Evolutionary conservation across 2,329 filamentous ascomycete genomes (phyloP).

Genomic region (Cordyceps tenuipes): DNA sequence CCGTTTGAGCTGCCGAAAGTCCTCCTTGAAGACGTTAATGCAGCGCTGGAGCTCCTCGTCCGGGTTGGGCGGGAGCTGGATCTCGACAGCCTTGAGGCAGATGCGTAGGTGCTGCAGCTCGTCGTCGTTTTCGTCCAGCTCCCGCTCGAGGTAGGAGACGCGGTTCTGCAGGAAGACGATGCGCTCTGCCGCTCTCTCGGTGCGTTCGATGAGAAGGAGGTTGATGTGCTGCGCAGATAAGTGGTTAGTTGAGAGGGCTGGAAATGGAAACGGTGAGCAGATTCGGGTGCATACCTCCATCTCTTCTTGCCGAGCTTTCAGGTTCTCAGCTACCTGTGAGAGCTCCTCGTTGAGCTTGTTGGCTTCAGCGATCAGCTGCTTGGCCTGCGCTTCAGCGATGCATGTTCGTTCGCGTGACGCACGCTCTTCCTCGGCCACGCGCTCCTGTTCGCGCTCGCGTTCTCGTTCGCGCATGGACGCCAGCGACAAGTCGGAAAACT

Average conservation of each 20-base stretch:
- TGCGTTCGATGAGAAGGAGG: constrained; percentile 47
- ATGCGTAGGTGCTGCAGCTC: constrained; percentile 55
- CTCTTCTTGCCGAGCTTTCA: constrained; percentile 50
- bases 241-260: constrained; percentile 21
- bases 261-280: not conserved
- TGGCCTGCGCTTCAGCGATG: constrained; percentile 28
- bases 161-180: constrained; percentile 53
- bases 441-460: constrained; percentile 17
- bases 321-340: constrained; percentile 38
- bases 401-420: constrained; percentile 19
- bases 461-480: constrained; percentile 21
- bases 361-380: constrained; percentile 28
- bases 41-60: constrained; percentile 50
- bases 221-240: constrained; percentile 44
- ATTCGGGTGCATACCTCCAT: constrained; percentile 39
- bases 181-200: constrained; percentile 48
- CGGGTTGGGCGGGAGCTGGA: constrained; percentile 43
- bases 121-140: constrained; percentile 48
- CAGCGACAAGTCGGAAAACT: constrained; percentile 32
- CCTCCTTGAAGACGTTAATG: constrained; percentile 53
- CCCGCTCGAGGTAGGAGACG: constrained; percentile 49
- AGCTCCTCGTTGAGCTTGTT: constrained; percentile 42
- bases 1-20: constrained; percentile 44
- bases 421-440: constrained; percentile 18
- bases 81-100: constrained; percentile 53